Evolutionary conservation across 306 rosid genomes (phyloP), one percentile per base, ranked within the genome.

Genomic region (Sicyos edulis): DNA sequence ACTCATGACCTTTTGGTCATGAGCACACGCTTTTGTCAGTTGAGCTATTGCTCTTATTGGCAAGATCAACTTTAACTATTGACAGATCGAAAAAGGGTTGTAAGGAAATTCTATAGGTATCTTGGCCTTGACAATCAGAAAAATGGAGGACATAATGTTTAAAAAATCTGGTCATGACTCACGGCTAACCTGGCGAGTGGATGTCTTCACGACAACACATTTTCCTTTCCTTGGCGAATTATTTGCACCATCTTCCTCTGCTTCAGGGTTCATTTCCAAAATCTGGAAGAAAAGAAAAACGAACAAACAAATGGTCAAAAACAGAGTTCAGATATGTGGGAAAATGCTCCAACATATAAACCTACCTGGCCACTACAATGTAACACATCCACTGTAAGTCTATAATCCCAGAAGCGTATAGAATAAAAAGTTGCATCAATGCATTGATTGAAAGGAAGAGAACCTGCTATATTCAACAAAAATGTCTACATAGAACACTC

Each of bases 191-290:
- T 88, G 96, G 26, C 99, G 92, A 53, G 95, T 93, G 70, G 99
- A 91, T 71, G 99, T 93, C 78, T 91, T 93, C 59, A 93, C 72
- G 72, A 91, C 99, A 71, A 91, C 97, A 85, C 97, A 93, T 54
- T 93, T 93, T 12, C 96, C 95, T 82, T 93, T 93, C 81, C 96
- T 85, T 79, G 89, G 96, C 0, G 96, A 93, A 80, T 93, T 97
- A 75, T 91, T 93, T 4, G 97, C 99, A 68, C 97, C 97, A 76
- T 91, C 96, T 74, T 91, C 99, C 76, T 91, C 97, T 7, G 95
- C 99, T 69, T 93, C 99, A 61, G 87, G 97, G 72, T 93, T 87
- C 99, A 93, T 89, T 76, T 93, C 99, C 85, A 93, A 82, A 70
- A 93, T 93, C 99, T 93, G 71, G 32, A 81, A 22, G 47, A 8